A percentile compares a stretch with the other conserved stretches of the same genome.
These are phyloP conservation scores for Curvularia eragrostidis DNA, from an alignment of 2,329 filamentous ascomycete species.

Conservation along the genomic window DNA sequence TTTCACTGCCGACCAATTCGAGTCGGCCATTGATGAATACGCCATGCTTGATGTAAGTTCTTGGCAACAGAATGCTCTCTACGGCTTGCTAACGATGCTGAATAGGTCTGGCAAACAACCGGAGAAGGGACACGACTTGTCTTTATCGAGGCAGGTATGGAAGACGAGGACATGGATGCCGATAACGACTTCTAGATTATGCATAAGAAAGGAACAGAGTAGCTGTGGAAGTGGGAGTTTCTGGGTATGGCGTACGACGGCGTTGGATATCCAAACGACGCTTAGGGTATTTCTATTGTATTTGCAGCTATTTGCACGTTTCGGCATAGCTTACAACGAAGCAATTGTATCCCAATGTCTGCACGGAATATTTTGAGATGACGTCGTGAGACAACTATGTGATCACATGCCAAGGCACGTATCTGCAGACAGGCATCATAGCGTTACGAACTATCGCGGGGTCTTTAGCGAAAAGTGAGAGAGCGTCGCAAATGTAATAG, in stretches of 20 bases:
- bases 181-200: constrained; percentile 43
- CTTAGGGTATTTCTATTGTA: constrained; percentile 13
- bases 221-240: constrained; percentile 21
- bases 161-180: constrained; percentile 53
- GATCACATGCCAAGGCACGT: constrained; percentile 22
- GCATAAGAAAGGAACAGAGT: constrained; percentile 11
- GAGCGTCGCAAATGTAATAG: background rate
- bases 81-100: constrained; percentile 36
- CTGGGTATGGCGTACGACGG: constrained; percentile 34
- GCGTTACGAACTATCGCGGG: constrained; percentile 21
- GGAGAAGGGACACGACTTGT: constrained; percentile 61
- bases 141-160: constrained; percentile 61
- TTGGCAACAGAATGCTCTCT: background rate
- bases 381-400: constrained; percentile 5
- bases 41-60: constrained; percentile 80
- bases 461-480: constrained; percentile 24
- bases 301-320: constrained; percentile 5
- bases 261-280: constrained; percentile 30
- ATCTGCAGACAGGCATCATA: constrained; percentile 22
- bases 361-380: background rate
- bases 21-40: constrained; percentile 87
- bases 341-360: constrained; percentile 3
- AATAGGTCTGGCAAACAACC: constrained; percentile 62
- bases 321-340: constrained; percentile 13
- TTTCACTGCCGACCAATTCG: constrained; percentile 93